Evolutionary conservation across 257 asterid species (phyloP).

Genomic region (Scutellaria barbata): DNA sequence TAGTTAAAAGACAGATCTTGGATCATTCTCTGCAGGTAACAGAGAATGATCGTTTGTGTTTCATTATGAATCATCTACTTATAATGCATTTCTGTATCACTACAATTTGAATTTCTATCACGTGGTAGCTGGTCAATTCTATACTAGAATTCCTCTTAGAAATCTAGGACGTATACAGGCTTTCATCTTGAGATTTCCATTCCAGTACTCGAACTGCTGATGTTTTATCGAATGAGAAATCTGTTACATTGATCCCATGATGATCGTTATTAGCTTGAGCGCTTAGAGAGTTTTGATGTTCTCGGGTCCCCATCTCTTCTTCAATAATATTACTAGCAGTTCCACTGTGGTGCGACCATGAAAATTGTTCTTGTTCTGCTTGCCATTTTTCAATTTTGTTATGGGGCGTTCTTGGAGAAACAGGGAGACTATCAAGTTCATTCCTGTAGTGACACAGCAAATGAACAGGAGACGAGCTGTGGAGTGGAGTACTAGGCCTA

Average conservation of each 20-base stretch:
- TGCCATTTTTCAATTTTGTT: constrained; percentile 33
- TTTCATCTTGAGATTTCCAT: neutral
- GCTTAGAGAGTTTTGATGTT: constrained; percentile 7
- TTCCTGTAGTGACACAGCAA: constrained; percentile 40
- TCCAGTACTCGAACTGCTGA: constrained; percentile 23
- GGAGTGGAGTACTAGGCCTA: constrained; percentile 48
- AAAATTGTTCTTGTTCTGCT: constrained; percentile 36
- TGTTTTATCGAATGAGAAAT: constrained; percentile 41
- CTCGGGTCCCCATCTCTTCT: constrained; percentile 35
- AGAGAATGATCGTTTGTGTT: no score
- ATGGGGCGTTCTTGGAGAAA: constrained; percentile 31
- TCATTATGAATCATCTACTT: no score
- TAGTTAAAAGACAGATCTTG: no score
- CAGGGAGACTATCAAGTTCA: constrained; percentile 33
- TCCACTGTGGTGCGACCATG: constrained; percentile 27
- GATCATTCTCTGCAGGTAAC: no score
- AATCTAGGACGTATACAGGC: neutral
- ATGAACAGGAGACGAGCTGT: constrained; percentile 44
- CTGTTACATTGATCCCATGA: constrained; percentile 34
- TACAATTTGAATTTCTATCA: no score
- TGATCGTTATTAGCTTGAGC: constrained; percentile 17
- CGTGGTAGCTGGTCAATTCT: no score
- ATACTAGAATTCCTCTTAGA: no score
- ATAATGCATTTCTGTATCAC: neutral
- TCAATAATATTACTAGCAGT: constrained; percentile 19